Percentiles rank a stretch among this genome's conserved stretches.
phyloP scores from a whole-genome alignment of 2,329 filamentous ascomycete genomes.

The Aureobasidium leucospermi region DNA sequence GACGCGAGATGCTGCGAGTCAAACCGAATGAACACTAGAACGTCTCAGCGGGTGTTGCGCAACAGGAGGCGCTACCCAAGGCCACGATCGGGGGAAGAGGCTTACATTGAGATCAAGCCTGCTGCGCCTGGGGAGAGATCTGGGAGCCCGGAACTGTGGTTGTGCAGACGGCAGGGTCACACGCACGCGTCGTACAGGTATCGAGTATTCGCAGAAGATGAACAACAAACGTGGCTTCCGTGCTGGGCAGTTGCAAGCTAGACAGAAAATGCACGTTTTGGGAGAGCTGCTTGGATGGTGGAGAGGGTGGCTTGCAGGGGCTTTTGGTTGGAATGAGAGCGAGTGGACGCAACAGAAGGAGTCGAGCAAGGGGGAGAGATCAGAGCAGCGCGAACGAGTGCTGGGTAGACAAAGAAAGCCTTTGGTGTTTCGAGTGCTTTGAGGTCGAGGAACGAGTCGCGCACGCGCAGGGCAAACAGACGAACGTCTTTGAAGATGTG shows the following conservation, averaged over 20 bases:
- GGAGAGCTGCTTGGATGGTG: constrained; percentile 14
- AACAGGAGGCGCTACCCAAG: constrained; percentile 30
- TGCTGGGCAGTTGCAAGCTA: constrained; percentile 12
- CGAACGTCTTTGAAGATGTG: constrained; percentile 16
- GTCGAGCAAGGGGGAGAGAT: constrained; percentile 10
- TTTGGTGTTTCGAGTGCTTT: neutral
- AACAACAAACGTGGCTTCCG: constrained; percentile 6
- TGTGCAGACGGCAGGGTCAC: constrained; percentile 35
- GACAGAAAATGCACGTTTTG: constrained; percentile 11
- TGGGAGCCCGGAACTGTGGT: constrained; percentile 38
- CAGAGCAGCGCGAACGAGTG: neutral
- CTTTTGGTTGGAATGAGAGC: constrained; percentile 9
- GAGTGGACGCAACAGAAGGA: constrained; percentile 1
- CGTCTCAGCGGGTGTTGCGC: constrained; percentile 32
- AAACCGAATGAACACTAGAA: constrained; percentile 37
- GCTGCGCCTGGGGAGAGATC: constrained; percentile 25
- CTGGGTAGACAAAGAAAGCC: constrained; percentile 3
- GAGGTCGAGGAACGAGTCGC: constrained; percentile 8
- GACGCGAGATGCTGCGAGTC: constrained; percentile 37
- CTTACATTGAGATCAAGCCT: constrained; percentile 13
- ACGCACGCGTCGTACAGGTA: constrained; percentile 18
- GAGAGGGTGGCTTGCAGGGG: constrained; percentile 15
- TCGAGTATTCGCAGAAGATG: constrained; percentile 4
- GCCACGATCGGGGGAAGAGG: constrained; percentile 25
- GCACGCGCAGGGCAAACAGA: constrained; percentile 13